phyloP scores from a whole-genome alignment of 345 rosid species.

The Psidium guajava region DNA sequence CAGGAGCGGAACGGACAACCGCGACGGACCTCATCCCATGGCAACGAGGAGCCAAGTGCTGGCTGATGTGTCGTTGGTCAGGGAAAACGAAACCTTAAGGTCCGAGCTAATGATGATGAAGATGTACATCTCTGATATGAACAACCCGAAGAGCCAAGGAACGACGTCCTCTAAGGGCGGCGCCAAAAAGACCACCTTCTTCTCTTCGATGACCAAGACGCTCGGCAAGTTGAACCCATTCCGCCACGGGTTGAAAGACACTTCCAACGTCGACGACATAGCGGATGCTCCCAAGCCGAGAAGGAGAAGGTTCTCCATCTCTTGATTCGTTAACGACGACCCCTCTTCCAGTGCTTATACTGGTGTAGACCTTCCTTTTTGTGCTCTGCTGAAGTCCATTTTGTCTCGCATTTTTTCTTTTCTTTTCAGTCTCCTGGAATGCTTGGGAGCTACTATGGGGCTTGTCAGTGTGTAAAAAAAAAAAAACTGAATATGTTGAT shows the following conservation, averaged over 20 bases:
- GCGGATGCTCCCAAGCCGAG: constrained; percentile 69
- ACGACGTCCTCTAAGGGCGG: neutral
- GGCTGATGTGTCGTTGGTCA: constrained; percentile 53
- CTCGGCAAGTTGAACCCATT: constrained; percentile 79
- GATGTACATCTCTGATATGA: constrained; percentile 43
- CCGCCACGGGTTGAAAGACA: constrained; percentile 66
- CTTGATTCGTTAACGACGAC: constrained; percentile 15
- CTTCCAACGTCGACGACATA: constrained; percentile 27
- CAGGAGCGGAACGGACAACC: constrained; percentile 29
- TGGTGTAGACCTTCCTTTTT: neutral
- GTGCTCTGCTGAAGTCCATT: neutral
- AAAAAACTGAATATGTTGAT: neutral
- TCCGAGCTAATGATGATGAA: constrained; percentile 79
- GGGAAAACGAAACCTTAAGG: constrained; percentile 79
- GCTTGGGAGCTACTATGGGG: neutral
- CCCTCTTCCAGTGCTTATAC: neutral
- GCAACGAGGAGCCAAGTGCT: constrained; percentile 43
- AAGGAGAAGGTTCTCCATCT: constrained; percentile 86
- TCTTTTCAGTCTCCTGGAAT: neutral
- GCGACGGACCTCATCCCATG: constrained; percentile 16
- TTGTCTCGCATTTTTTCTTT: neutral
- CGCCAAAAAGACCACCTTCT: constrained; percentile 18
- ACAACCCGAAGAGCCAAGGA: constrained; percentile 26
- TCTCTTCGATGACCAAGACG: constrained; percentile 78
- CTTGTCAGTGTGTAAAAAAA: neutral